Base-by-base conservation (phyloP, 192 early-diverging fungal genomes). In the Linnemannia zychae region DNA sequence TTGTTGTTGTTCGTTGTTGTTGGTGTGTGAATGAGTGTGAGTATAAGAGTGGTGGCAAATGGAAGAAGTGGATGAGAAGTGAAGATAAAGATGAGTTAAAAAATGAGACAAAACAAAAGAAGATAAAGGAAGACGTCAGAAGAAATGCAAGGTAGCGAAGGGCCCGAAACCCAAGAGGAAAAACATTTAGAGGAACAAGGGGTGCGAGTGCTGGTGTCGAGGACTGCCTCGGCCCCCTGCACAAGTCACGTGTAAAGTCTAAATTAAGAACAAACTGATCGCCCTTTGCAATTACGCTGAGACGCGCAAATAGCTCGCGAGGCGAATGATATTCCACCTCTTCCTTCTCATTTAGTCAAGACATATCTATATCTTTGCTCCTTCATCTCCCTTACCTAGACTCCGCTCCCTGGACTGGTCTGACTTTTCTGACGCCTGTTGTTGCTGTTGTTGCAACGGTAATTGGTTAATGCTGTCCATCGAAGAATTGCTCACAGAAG, bases 391-490 rank as follows among this genome's bases (percentile, higher is more conserved):
- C 67, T 69, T 69, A 69, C 67, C 67, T 69, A 69, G n/a, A 40
- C 67, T 69, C 38, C 67, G 67, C 67, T 40, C 67, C 37, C 9
- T 40, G 36, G 67, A 63, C 28, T n/a, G 15, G 12, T 22, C 22
- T 28, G 28, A 60, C 57, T 31, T 24, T 0, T 60, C 57, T 28
- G 24, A 63, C 0, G 24, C 9, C 28, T 68, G 20, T 4, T 67
- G 31, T 18, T 67, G 65, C 65, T 67, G 65, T 20, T 68, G 47
- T 18, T 12, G 40, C 2, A 34, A 17, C 1, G 37, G 16, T 6
- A 34, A 28, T 33, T 31, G 37, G 49, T 72, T 20, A 20, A 79
- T 36, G 38, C 71, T 79, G 13, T 79, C 77, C 3, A 22, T 67
- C 13, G 71, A 72, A 24, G 47, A 66, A 22, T 72, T 57, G 33